Conservation (phyloP, 441 rosid genomes). For the Codiaeum variegatum region DNA sequence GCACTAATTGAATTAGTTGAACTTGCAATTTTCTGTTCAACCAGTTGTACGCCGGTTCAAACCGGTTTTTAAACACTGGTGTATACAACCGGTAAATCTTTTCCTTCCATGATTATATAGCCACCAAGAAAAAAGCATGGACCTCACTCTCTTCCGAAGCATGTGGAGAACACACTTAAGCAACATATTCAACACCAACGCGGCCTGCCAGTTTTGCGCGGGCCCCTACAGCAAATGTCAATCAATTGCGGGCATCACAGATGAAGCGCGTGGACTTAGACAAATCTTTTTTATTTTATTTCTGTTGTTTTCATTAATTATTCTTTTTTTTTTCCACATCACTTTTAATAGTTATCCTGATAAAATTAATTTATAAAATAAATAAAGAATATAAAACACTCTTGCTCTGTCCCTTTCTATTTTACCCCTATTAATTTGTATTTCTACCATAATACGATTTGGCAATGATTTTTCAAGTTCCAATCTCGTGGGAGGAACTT, state of each 20-base stretch:
- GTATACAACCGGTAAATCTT: too few species aligned
- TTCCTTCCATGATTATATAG: too few species aligned
- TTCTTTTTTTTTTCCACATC: neutral
- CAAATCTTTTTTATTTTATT: neutral
- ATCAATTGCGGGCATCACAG: slow-evolving; percentile 1
- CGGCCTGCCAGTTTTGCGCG: neutral
- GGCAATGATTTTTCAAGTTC: neutral
- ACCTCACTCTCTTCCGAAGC: neutral
- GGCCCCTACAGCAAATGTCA: neutral
- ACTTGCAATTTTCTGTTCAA: too few species aligned
- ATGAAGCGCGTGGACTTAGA: slow-evolving; percentile 27
- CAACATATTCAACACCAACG: slow-evolving; percentile 9
- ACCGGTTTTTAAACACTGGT: too few species aligned
- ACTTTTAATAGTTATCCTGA: neutral
- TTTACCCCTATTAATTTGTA: neutral
- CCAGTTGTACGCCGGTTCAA: too few species aligned
- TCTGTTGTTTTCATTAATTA: neutral
- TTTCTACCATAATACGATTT: slow-evolving; percentile 8
- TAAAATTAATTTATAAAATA: too few species aligned
- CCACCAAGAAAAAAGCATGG: neutral
- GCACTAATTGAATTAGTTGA: too few species aligned
- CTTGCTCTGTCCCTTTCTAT: neutral
- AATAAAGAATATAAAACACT: too few species aligned
- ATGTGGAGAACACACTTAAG: neutral
- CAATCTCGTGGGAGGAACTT: neutral